Conservation (phyloP, 768 basidiomycete species). For the Agaricus blazei region DNA sequence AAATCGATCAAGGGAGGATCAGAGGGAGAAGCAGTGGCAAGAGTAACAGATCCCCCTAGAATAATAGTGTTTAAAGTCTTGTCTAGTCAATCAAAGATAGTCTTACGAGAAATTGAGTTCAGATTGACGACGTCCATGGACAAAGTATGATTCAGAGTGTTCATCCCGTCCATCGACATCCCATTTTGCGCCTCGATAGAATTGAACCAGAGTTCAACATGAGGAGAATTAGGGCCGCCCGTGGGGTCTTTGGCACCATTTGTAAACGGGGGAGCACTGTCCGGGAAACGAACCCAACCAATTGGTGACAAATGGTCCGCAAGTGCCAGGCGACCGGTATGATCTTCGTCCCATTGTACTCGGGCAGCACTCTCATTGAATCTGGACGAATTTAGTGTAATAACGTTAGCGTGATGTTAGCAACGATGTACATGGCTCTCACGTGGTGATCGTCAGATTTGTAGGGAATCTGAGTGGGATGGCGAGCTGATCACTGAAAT, state of each 20-base stretch:
- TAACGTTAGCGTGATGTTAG: no score
- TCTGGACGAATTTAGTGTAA: not conserved
- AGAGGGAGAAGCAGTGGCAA: slow-evolving; percentile 37
- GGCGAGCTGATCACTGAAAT: slow-evolving; percentile 12
- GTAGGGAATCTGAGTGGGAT: not conserved
- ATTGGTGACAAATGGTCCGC: not conserved
- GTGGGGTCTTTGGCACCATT: slow-evolving; percentile 5
- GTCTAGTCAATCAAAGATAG: not conserved
- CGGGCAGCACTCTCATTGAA: not conserved
- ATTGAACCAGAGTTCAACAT: slow-evolving; percentile 9
- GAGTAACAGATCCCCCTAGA: slow-evolving; percentile 14
- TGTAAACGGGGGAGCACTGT: slow-evolving; percentile 6
- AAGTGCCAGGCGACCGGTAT: slow-evolving; percentile 10
- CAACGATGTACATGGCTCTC: not conserved
- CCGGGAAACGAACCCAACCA: slow-evolving; percentile 10
- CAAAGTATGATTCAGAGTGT: not conserved
- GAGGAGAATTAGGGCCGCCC: slow-evolving; percentile 8
- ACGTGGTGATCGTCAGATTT: not conserved
- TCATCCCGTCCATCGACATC: not conserved
- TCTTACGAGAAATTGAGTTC: not conserved
- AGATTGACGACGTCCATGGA: not conserved
- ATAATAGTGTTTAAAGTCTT: not conserved
- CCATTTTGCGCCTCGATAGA: not conserved
- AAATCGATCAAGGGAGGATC: slow-evolving; percentile 39
- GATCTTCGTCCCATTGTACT: not conserved